Percentiles rank a stretch among this genome's conserved stretches.
Conservation (phyloP, 2,329 filamentous ascomycete genomes). For the Aspergillus neotritici region DNA sequence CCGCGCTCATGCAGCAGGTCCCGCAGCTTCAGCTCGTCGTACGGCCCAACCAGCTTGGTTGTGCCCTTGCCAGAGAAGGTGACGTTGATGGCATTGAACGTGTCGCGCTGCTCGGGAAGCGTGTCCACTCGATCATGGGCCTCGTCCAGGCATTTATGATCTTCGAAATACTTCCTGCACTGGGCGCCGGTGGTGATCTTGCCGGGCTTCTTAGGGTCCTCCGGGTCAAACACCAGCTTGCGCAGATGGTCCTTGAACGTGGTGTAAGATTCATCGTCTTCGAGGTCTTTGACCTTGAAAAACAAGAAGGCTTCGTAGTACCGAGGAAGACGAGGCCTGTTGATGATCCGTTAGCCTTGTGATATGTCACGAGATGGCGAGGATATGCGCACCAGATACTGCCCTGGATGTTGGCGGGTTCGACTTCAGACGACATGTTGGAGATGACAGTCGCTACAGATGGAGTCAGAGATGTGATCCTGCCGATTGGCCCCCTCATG, state of each 20-base stretch:
- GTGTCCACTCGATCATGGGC: neutral
- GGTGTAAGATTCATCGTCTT: neutral
- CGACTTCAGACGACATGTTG: constrained; percentile 3
- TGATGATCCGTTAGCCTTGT: no score
- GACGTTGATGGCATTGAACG: constrained; percentile 11
- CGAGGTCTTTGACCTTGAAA: constrained; percentile 12
- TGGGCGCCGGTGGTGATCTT: constrained; percentile 14
- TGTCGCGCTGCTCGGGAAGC: neutral
- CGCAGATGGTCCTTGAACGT: constrained; percentile 10
- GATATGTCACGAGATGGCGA: no score
- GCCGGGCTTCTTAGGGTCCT: neutral
- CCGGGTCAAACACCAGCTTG: neutral
- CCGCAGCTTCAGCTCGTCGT: neutral
- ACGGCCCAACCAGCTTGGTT: neutral
- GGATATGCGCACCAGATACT: constrained; percentile 5
- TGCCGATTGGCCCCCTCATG: no score
- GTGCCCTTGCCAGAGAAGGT: constrained; percentile 9
- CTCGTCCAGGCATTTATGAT: constrained; percentile 1
- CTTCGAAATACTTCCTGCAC: constrained; percentile 6
- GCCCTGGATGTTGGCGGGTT: constrained; percentile 10
- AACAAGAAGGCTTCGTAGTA: constrained; percentile 14
- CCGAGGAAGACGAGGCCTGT: constrained; percentile 8
- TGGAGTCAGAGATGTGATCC: no score
- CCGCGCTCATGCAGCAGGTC: constrained; percentile 9
- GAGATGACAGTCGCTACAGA: neutral